A percentile compares a stretch with the other conserved stretches of the same genome.
phyloP scores from a whole-genome alignment of 306 rosid species.

The Cicer chorassanicum region DNA sequence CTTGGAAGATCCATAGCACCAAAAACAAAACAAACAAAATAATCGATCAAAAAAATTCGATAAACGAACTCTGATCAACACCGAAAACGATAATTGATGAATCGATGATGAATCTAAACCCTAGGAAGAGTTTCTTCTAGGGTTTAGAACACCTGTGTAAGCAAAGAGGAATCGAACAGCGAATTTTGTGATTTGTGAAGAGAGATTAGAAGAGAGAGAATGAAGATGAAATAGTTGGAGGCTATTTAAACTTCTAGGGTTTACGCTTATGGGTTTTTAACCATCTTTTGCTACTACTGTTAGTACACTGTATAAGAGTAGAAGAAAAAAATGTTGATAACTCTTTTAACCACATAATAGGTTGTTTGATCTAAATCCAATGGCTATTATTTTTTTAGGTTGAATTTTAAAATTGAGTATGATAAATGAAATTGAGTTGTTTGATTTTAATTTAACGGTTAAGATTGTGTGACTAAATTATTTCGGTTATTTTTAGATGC shows the following conservation, averaged over 20 bases:
- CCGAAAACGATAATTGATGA: constrained; percentile 5
- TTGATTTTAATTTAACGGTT: neutral
- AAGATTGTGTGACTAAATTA: neutral
- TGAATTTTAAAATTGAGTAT: neutral
- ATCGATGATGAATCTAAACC: constrained; percentile 53
- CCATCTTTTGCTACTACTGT: constrained; percentile 19
- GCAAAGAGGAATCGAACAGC: constrained; percentile 47
- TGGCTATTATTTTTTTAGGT: neutral
- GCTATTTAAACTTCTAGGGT: constrained; percentile 82
- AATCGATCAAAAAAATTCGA: constrained; percentile 24
- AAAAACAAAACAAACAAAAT: constrained; percentile 2
- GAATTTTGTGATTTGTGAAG: constrained; percentile 34
- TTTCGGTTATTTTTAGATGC: neutral
- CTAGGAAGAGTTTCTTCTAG: constrained; percentile 45
- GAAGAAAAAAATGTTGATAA: neutral
- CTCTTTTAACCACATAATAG: neutral
- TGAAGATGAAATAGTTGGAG: constrained; percentile 29
- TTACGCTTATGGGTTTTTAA: constrained; percentile 67
- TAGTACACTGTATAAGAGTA: neutral
- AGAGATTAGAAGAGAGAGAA: neutral
- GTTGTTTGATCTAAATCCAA: neutral
- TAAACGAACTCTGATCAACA: neutral
- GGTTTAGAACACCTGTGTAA: constrained; percentile 52
- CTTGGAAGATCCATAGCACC: constrained; percentile 80
- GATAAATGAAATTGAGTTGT: neutral